phyloP scores from a whole-genome alignment of 1,284 basidiomycete genomes.

The Cryptococcus hybrid region DNA sequence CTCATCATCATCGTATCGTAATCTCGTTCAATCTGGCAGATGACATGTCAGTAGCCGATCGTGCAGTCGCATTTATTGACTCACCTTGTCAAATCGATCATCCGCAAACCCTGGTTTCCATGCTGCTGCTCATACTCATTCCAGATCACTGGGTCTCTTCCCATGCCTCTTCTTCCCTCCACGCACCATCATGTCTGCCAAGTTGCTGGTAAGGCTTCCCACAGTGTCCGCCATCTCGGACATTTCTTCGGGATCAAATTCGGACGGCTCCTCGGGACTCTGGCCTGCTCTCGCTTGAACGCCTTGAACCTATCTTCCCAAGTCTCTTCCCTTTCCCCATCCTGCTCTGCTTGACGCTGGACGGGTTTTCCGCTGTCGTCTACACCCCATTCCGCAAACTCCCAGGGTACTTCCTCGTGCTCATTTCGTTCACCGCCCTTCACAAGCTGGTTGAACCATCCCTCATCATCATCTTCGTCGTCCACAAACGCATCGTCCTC shows the following conservation, averaged over 20 bases:
- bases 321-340: constrained; percentile 45
- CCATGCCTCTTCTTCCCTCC: constrained; percentile 72
- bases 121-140: constrained; percentile 95
- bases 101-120: constrained; percentile 94
- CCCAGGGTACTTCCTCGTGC: constrained; percentile 55
- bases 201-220: constrained; percentile 63
- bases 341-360: constrained; percentile 17
- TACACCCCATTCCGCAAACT: constrained; percentile 65
- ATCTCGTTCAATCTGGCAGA: constrained; percentile 64
- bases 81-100: constrained; percentile 83
- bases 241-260: constrained; percentile 41
- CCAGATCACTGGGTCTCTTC: constrained; percentile 74
- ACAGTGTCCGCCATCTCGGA: constrained; percentile 83
- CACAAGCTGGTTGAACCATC: constrained; percentile 43
- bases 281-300: constrained; percentile 58
- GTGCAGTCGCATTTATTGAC: neutral
- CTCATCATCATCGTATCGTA: constrained; percentile 60
- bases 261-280: neutral
- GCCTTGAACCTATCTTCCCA: constrained; percentile 76
- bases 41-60: no score
- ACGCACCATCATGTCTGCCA: constrained; percentile 59
- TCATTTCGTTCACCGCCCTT: constrained; percentile 58
- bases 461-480: constrained; percentile 58
- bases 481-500: constrained; percentile 95
- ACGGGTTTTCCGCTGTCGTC: constrained; percentile 16